A percentile compares a stretch with the other conserved stretches of the same genome.
phyloP scores from a whole-genome alignment of 2,329 filamentous ascomycete genomes.

The Alternaria burnsii region DNA sequence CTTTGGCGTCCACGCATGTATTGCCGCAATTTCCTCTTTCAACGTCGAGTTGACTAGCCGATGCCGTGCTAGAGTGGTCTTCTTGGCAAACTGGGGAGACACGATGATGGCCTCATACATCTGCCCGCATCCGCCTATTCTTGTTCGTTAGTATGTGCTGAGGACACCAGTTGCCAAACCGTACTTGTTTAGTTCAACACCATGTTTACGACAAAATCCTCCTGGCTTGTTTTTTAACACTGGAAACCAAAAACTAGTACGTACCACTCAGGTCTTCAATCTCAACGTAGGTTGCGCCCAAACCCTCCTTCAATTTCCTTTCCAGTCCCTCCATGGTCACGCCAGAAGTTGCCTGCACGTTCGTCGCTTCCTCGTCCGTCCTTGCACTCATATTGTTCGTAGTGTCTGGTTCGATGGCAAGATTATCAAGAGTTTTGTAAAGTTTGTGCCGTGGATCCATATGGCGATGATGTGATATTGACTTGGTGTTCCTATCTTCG shows the following conservation, averaged over 20 bases:
- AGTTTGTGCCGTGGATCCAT: constrained; percentile 50
- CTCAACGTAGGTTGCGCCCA: constrained; percentile 81
- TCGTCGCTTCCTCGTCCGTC: constrained; percentile 55
- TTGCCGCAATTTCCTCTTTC: constrained; percentile 86
- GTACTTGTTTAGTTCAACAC: background rate
- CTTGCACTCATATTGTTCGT: constrained; percentile 52
- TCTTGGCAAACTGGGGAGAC: constrained; percentile 59
- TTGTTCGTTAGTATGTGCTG: constrained; percentile 22
- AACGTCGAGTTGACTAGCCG: constrained; percentile 84
- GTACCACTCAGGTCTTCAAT: constrained; percentile 92
- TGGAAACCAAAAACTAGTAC: constrained; percentile 32
- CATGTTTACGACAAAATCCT: no score
- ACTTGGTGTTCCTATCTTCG: constrained; percentile 32
- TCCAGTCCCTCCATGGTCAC: constrained; percentile 79
- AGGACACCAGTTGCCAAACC: background rate
- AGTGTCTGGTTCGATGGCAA: constrained; percentile 30
- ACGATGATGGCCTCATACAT: constrained; percentile 76
- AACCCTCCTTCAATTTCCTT: constrained; percentile 71
- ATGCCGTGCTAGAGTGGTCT: constrained; percentile 80
- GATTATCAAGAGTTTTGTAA: constrained; percentile 42
- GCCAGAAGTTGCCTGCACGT: constrained; percentile 63
- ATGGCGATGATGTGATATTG: constrained; percentile 25
- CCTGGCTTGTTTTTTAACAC: background rate
- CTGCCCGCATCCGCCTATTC: constrained; percentile 72
- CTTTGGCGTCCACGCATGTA: constrained; percentile 95